phyloP scores from a whole-genome alignment of 345 rosid genomes.

The Rubroshorea leprosula region DNA sequence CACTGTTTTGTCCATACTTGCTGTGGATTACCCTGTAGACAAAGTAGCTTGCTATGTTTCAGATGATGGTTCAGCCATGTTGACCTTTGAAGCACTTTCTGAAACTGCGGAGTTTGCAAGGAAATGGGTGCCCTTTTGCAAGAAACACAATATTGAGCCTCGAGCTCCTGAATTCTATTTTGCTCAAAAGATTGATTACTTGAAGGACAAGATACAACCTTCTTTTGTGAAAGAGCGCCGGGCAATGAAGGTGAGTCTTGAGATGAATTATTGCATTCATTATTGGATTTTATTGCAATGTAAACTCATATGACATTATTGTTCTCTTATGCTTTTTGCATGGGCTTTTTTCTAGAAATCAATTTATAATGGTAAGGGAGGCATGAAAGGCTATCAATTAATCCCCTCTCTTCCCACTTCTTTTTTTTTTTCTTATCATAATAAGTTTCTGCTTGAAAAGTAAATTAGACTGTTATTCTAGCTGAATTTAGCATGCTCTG shows the following conservation, averaged over 20 bases:
- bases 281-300: too few relatives aligned
- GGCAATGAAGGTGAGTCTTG: conserved; percentile 78
- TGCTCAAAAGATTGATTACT: conserved; percentile 95
- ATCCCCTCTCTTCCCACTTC: too few relatives aligned
- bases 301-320: too few relatives aligned
- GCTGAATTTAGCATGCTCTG: not conserved
- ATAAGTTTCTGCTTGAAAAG: too few relatives aligned
- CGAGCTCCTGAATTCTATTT: conserved; percentile 98
- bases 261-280: too few relatives aligned
- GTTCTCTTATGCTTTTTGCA: too few relatives aligned
- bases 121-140: conserved; percentile 99
- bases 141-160: conserved; percentile 96
- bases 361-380: too few relatives aligned
- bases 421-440: too few relatives aligned
- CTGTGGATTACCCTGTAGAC: conserved; percentile 99
- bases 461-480: not conserved
- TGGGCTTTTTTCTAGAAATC: too few relatives aligned
- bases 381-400: too few relatives aligned
- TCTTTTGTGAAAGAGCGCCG: conserved; percentile 98
- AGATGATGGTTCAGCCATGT: conserved; percentile 99
- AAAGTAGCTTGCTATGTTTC: conserved; percentile 99
- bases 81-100: conserved; percentile 95
- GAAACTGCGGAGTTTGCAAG: conserved; percentile 98
- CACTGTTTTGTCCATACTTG: conserved; percentile 93
- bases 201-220: conserved; percentile 97